phyloP scores from a whole-genome alignment of 495 filamentous ascomycete species.

The Pyrenula aspistea region DNA sequence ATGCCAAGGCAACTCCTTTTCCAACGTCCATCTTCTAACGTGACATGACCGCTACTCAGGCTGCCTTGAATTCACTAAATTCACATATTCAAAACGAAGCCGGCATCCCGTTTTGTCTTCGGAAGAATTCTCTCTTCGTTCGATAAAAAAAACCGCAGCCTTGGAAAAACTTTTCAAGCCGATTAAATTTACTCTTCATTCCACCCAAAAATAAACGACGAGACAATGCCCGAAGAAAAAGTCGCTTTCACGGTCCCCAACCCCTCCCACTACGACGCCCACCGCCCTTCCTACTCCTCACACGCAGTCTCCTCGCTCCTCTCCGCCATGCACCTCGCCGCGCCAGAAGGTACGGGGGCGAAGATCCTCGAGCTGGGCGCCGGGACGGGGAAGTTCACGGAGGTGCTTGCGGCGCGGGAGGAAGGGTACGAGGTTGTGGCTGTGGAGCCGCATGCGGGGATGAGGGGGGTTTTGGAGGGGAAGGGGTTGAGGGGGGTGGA shows the following conservation, averaged over 20 bases:
- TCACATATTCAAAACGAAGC: no score
- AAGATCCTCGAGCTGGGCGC: constrained; percentile 49
- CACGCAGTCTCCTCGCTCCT: constrained; percentile 43
- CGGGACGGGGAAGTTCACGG: constrained; percentile 58
- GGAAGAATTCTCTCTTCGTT: no score
- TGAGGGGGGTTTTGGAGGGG: constrained; percentile 40
- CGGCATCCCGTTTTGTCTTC: no score
- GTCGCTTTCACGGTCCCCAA: constrained; percentile 22
- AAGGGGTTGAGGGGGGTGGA: constrained; percentile 39
- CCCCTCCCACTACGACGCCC: constrained; percentile 42
- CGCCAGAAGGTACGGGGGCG: constrained; percentile 16
- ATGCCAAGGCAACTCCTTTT: no score
- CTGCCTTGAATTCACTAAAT: no score
- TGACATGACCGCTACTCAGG: no score
- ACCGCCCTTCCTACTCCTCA: constrained; percentile 49
- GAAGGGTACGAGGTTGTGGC: constrained; percentile 46
- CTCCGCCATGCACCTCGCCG: constrained; percentile 27
- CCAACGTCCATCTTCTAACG: no score
- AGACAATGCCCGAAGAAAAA: constrained; percentile 27
- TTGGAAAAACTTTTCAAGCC: no score
- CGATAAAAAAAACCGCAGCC: no score
- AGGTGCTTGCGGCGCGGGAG: constrained; percentile 35
- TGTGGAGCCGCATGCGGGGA: constrained; percentile 48
- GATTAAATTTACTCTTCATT: no score
- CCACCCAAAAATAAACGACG: no score